Conservation (phyloP, 768 basidiomycete genomes). For the Mycena belliarum region DNA sequence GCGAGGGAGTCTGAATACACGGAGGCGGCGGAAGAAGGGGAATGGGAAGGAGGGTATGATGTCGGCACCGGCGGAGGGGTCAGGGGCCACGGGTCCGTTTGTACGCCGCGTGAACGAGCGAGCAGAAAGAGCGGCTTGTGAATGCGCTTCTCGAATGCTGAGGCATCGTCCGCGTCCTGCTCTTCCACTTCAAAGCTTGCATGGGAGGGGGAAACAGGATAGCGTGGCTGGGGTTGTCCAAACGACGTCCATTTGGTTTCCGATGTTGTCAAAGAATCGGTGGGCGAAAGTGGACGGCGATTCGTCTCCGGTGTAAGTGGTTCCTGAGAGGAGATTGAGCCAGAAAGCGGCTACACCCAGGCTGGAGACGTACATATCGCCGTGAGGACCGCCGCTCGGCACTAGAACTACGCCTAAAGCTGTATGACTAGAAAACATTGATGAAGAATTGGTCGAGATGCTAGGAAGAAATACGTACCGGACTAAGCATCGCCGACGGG, state of each 20-base stretch:
- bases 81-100: conserved; percentile 55
- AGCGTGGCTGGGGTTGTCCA: conserved; percentile 24
- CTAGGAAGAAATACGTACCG: conserved; percentile 25
- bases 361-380: conserved; percentile 20
- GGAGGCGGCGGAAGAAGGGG: conserved; percentile 56
- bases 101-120: conserved; percentile 64
- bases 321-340: conserved; percentile 30
- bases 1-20: conserved; percentile 16
- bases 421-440: neutral
- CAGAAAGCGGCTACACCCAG: conserved; percentile 21
- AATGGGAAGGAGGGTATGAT: conserved; percentile 68
- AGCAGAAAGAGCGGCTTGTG: conserved; percentile 53
- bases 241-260: conserved; percentile 34
- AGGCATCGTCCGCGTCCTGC: conserved; percentile 32
- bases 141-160: conserved; percentile 37
- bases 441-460: too few relatives aligned
- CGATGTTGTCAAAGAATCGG: conserved; percentile 36
- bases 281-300: conserved; percentile 45
- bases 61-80: conserved; percentile 33
- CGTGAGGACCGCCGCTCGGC: conserved; percentile 16
- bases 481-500: conserved; percentile 40
- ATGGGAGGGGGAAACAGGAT: conserved; percentile 32
- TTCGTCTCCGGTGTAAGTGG: conserved; percentile 47
- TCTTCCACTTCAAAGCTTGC: conserved; percentile 46
- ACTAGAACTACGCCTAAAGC: conserved; percentile 11